These are phyloP conservation scores for Ustilago hordei DNA, from an alignment of 1,284 basidiomycete species.

Conservation along the genomic window DNA sequence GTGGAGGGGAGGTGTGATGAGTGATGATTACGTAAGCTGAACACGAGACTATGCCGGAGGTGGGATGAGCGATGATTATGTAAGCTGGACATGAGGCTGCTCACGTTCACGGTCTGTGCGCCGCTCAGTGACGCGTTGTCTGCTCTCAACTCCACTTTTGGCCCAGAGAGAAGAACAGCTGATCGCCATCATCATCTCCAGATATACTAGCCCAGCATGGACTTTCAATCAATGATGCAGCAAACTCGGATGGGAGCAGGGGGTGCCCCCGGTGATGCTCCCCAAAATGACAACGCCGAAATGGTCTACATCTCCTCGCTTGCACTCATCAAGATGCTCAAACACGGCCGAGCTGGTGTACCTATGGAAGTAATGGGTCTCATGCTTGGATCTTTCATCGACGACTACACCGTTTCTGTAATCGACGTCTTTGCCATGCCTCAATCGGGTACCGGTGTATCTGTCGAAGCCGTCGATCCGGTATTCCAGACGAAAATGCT, in stretches of 20 bases:
- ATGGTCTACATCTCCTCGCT: constrained; percentile 69
- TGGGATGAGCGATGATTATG: neutral
- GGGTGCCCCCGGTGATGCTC: constrained; percentile 55
- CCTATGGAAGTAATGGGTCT: constrained; percentile 99
- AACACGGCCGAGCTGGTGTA: constrained; percentile 97
- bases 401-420: constrained; percentile 88
- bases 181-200: constrained; percentile 2
- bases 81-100: neutral
- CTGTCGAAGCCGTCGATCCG: constrained; percentile 98
- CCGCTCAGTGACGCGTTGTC: constrained; percentile 16
- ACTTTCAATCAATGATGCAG: constrained; percentile 64
- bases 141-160: constrained; percentile 22
- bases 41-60: no score
- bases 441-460: constrained; percentile 97
- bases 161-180: neutral
- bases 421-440: constrained; percentile 99
- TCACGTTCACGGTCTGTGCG: constrained; percentile 11
- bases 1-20: constrained; percentile 17
- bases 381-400: constrained; percentile 98
- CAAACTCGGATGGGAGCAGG: constrained; percentile 60
- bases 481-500: constrained; percentile 99
- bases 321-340: constrained; percentile 82
- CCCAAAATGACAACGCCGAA: constrained; percentile 71
- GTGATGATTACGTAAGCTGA: neutral
- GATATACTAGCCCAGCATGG: constrained; percentile 35